Evolutionary conservation across 129 eudicot species (phyloP).

Genomic region (Erigeron canadensis): DNA sequence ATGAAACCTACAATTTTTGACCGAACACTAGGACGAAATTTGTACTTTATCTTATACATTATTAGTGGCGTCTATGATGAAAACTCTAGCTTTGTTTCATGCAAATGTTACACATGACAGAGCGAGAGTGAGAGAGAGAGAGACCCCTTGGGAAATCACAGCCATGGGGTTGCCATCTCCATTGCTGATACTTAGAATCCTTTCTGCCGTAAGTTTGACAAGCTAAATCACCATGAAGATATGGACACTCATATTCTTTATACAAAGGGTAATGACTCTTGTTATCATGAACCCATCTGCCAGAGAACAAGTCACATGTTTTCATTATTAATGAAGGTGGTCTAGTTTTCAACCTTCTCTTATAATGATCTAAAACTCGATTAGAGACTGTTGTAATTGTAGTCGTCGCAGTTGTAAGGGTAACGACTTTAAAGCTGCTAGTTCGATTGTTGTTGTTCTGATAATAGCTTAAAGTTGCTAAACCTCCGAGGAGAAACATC

Average conservation of each 20-base stretch:
- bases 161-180: constrained; percentile 51
- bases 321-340: constrained; percentile 18
- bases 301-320: constrained; percentile 37
- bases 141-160: constrained; percentile 46
- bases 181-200: constrained; percentile 38
- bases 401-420: background rate
- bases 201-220: constrained; percentile 42
- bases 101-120: too few relatives aligned
- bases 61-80: too few relatives aligned
- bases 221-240: constrained; percentile 34
- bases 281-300: constrained; percentile 40
- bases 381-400: background rate
- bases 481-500: background rate
- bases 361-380: constrained; percentile 26
- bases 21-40: too few relatives aligned
- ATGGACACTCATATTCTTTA: constrained; percentile 31
- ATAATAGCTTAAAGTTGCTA: constrained; percentile 1
- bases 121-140: constrained; percentile 1
- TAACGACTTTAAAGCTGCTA: background rate
- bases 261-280: constrained; percentile 42
- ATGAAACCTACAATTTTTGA: too few relatives aligned
- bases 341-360: constrained; percentile 21
- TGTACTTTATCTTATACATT: too few relatives aligned
- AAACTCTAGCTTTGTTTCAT: too few relatives aligned
- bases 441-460: background rate